Conservation (phyloP, 345 rosid species). For the Orychophragmus violaceus region DNA sequence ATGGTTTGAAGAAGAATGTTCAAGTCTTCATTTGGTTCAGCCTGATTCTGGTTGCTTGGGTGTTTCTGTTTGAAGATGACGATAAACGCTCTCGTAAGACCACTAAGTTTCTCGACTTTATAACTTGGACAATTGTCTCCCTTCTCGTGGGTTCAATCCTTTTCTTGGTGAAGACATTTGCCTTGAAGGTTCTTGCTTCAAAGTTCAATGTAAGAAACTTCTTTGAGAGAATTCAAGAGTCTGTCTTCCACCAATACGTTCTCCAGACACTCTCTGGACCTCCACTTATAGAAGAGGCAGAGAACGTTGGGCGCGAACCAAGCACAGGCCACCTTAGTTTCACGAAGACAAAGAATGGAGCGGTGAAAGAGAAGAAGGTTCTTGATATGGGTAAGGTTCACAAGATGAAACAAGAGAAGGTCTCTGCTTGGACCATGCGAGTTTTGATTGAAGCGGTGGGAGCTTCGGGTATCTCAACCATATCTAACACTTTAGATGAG, state of each 20-base stretch:
- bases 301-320: conserved; percentile 41
- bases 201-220: conserved; percentile 71
- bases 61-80: conserved; percentile 45
- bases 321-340: conserved; percentile 50
- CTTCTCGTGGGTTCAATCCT: conserved; percentile 57
- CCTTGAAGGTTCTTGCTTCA: conserved; percentile 74
- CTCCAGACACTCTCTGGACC: conserved; percentile 72
- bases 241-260: conserved; percentile 75
- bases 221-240: conserved; percentile 90
- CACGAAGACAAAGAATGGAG: conserved; percentile 42
- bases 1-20: conserved; percentile 82
- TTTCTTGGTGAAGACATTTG: conserved; percentile 64
- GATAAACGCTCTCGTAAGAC: conserved; percentile 37
- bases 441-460: conserved; percentile 67
- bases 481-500: conserved; percentile 61
- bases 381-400: conserved; percentile 76
- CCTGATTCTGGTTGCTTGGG: conserved; percentile 64
- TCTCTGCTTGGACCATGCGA: conserved; percentile 92
- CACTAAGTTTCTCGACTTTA: conserved; percentile 35
- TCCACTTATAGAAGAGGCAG: conserved; percentile 65
- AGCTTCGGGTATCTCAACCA: conserved; percentile 58
- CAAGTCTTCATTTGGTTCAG: conserved; percentile 75
- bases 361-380: conserved; percentile 40
- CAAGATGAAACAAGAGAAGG: conserved; percentile 74
- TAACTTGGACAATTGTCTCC: conserved; percentile 59